phyloP scores from a whole-genome alignment of 768 basidiomycete genomes.

The Kwoniella sp. region DNA sequence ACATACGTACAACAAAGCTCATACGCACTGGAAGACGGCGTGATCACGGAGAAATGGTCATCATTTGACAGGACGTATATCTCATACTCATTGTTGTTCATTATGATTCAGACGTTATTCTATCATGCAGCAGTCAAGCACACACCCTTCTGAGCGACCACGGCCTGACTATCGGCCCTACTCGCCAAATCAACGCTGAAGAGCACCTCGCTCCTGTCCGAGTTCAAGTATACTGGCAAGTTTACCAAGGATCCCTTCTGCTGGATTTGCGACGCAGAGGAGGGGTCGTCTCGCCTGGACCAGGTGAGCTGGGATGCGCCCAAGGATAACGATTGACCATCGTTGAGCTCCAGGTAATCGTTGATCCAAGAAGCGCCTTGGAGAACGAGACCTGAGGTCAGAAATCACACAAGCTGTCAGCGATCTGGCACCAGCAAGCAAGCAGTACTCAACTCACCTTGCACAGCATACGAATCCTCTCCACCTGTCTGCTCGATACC shows the following conservation, averaged over 20 bases:
- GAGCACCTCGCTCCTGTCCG: conserved; percentile 76
- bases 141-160: conserved; percentile 84
- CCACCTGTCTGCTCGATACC: conserved; percentile 80
- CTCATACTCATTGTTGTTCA: no score
- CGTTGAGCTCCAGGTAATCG: conserved; percentile 75
- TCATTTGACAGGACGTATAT: no score
- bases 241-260: conserved; percentile 61
- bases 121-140: conserved; percentile 73
- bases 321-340: conserved; percentile 77
- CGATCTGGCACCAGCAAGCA: not conserved
- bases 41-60: no score
- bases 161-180: conserved; percentile 64
- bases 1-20: no score
- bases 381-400: conserved; percentile 69
- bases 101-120: no score
- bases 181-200: conserved; percentile 87
- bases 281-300: conserved; percentile 67
- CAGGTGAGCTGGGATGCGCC: conserved; percentile 83
- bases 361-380: conserved; percentile 80
- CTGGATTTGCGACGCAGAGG: conserved; percentile 18
- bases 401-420: not conserved
- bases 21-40: no score
- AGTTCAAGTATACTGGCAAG: conserved; percentile 90
- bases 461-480: conserved; percentile 78
- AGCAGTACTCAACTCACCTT: conserved; percentile 77